These are phyloP conservation scores for Hypoxylon sp. DNA, from an alignment of 2,329 filamentous ascomycete species.

Conservation along the genomic window DNA sequence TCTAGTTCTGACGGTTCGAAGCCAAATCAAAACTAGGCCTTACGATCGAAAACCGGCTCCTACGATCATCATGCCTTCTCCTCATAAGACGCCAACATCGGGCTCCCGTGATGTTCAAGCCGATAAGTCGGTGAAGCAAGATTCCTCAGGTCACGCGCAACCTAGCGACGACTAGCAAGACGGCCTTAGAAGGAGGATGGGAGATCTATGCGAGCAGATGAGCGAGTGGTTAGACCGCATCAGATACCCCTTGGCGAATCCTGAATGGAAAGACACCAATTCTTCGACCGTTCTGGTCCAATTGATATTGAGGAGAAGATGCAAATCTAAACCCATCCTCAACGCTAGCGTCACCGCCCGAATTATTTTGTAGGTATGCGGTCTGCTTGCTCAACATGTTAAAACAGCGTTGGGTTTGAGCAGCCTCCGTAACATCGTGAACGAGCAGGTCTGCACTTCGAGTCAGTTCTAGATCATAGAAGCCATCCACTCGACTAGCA, in stretches of 20 bases:
- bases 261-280: conserved; percentile 9
- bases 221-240: conserved; percentile 20
- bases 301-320: conserved; percentile 12
- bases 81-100: conserved; percentile 4
- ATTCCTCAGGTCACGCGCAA: conserved; percentile 12
- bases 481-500: conserved; percentile 12
- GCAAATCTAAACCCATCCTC: conserved; percentile 5
- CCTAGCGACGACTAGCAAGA: conserved; percentile 5
- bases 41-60: conserved; percentile 18
- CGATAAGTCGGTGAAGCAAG: not conserved
- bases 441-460: not conserved
- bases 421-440: conserved; percentile 7
- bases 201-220: conserved; percentile 14
- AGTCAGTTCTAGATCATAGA: not conserved
- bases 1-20: conserved; percentile 18
- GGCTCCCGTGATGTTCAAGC: conserved; percentile 3
- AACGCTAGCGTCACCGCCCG: conserved; percentile 3
- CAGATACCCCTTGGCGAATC: conserved; percentile 2
- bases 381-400: not conserved
- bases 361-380: conserved; percentile 8
- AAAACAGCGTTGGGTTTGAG: conserved; percentile 10
- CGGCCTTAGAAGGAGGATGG: conserved; percentile 16
- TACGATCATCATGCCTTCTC: conserved; percentile 17
- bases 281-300: not conserved
- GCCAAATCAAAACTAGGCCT: conserved; percentile 23